Evolutionary conservation across 306 rosid species (phyloP).

Genomic region (Cyamopsis tetragonoloba): DNA sequence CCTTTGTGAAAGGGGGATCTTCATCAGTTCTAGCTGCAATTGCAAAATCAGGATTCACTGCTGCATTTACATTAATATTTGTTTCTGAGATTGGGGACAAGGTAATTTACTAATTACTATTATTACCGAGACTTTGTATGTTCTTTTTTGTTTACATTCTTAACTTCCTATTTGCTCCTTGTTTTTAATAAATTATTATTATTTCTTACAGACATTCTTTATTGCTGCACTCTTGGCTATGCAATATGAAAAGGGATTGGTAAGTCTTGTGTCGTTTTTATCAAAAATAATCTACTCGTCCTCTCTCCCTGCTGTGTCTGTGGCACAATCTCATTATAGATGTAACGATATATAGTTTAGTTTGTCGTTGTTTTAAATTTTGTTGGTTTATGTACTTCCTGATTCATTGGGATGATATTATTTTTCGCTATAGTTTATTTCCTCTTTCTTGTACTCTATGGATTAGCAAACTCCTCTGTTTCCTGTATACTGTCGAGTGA

Average conservation of each 20-base stretch:
- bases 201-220: slow-evolving; percentile 76
- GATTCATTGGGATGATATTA: neutral
- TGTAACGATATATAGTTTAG: neutral
- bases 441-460: neutral
- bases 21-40: slow-evolving; percentile 68
- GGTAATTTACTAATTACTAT: slow-evolving; percentile 46
- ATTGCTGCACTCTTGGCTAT: slow-evolving; percentile 98
- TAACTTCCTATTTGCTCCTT: neutral
- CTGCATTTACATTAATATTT: slow-evolving; percentile 90
- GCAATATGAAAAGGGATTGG: slow-evolving; percentile 94
- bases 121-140: neutral
- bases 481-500: neutral
- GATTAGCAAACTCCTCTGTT: neutral
- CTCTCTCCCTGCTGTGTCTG: neutral
- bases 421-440: neutral
- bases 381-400: neutral
- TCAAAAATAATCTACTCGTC: neutral
- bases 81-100: slow-evolving; percentile 99
- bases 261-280: slow-evolving; percentile 32
- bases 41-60: slow-evolving; percentile 93
- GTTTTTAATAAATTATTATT: neutral
- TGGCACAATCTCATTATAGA: neutral
- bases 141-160: neutral
- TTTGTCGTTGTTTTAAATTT: neutral
- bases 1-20: slow-evolving; percentile 87